These are phyloP conservation scores for Blastobotrys peoriensis DNA, from an alignment of 805 yeast genomes.

Conservation along the genomic window DNA sequence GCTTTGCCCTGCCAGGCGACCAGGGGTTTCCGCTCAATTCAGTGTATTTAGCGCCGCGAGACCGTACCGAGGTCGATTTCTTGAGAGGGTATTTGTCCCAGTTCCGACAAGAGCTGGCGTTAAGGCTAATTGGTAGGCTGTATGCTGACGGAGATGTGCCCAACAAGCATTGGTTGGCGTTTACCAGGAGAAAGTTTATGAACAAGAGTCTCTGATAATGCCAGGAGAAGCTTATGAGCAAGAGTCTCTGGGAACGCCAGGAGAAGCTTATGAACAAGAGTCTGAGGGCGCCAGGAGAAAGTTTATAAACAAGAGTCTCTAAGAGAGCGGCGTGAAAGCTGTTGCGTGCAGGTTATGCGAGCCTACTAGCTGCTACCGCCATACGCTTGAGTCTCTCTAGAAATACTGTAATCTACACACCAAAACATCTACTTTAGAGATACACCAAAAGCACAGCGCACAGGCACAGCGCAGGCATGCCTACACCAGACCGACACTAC, in stretches of 20 bases:
- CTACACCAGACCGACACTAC: too few relatives aligned
- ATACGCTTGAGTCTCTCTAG: too few relatives aligned
- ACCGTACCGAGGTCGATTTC: conserved; percentile 69
- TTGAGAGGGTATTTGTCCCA: conserved; percentile 80
- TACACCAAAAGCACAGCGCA: too few relatives aligned
- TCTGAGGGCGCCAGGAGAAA: conserved; percentile 89
- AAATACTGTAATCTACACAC: too few relatives aligned
- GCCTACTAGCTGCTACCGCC: too few relatives aligned
- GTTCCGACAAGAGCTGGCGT: conserved; percentile 89
- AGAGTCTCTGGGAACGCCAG: too few relatives aligned
- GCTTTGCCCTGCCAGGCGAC: conserved; percentile 91
- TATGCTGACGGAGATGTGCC: conserved; percentile 53
- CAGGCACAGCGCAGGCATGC: too few relatives aligned
- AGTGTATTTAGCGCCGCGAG: conserved; percentile 64
- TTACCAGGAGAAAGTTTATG: conserved; percentile 93
- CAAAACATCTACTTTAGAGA: too few relatives aligned
- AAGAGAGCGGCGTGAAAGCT: too few relatives aligned
- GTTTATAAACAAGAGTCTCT: conserved; percentile 89
- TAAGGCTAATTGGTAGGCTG: conserved; percentile 67
- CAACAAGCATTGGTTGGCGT: conserved; percentile 92
- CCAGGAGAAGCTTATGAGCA: too few relatives aligned
- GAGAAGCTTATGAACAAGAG: conserved; percentile 95
- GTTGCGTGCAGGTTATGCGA: too few relatives aligned
- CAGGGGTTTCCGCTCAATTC: conserved; percentile 89
- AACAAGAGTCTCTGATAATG: conserved; percentile 67